Evolutionary conservation across 257 asterid species (phyloP).

Genomic region (Scutellaria minor): DNA sequence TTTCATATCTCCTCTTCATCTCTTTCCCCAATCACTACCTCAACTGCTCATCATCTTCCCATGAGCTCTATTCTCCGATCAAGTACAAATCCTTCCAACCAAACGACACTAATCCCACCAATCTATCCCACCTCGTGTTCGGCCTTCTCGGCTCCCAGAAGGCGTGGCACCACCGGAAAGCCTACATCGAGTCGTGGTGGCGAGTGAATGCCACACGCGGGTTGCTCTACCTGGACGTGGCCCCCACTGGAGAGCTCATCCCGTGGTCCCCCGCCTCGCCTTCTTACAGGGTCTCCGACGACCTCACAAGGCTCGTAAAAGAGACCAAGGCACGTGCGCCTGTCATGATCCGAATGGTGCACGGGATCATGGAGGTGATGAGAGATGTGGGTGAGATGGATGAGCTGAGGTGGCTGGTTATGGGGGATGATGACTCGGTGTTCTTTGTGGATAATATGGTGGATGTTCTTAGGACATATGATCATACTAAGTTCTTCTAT

Average conservation of each 20-base stretch:
- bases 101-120: constrained; percentile 28
- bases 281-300: constrained; percentile 51
- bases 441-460: constrained; percentile 70
- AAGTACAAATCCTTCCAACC: background rate
- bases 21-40: background rate
- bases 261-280: constrained; percentile 66
- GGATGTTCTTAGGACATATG: constrained; percentile 46
- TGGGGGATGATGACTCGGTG: constrained; percentile 82
- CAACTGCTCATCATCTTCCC: background rate
- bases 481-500: constrained; percentile 63
- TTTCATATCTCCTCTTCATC: background rate
- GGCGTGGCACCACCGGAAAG: constrained; percentile 52
- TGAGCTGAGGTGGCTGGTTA: constrained; percentile 61
- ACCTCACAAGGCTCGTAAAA: constrained; percentile 35
- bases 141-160: constrained; percentile 60
- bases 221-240: constrained; percentile 47
- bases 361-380: constrained; percentile 62
- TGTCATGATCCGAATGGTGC: constrained; percentile 57
- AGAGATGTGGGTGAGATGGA: constrained; percentile 42
- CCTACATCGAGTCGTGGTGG: constrained; percentile 74
- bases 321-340: constrained; percentile 45
- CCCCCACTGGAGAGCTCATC: constrained; percentile 46
- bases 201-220: constrained; percentile 50
- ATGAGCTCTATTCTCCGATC: background rate
- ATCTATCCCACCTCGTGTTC: constrained; percentile 57